Conservation (phyloP, 1,284 basidiomycete genomes). For the Fomitopsis pinicola region DNA sequence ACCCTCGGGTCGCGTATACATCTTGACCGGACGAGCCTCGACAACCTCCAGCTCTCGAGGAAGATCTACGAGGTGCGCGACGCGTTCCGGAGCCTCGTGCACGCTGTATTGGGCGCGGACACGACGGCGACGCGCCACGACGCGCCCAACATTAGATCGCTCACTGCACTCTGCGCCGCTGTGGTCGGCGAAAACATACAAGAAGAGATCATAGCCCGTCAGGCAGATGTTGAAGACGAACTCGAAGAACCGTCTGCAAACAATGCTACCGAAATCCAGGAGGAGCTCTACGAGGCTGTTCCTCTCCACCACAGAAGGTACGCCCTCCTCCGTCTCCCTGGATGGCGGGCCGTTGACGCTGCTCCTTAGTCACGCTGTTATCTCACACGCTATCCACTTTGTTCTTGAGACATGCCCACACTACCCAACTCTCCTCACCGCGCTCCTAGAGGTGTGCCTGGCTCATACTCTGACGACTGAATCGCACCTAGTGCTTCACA, state of each 20-base stretch:
- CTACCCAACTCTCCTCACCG: constrained; percentile 41
- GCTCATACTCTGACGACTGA: constrained; percentile 36
- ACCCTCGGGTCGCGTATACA: constrained; percentile 30
- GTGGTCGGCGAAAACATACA: constrained; percentile 44
- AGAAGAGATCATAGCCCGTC: constrained; percentile 24
- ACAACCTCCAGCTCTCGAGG: constrained; percentile 39
- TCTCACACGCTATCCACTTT: constrained; percentile 47
- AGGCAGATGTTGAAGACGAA: constrained; percentile 20
- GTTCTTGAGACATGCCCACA: constrained; percentile 40
- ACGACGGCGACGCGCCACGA: background rate
- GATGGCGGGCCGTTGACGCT: background rate
- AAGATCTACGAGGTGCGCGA: constrained; percentile 49
- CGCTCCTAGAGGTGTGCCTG: constrained; percentile 45
- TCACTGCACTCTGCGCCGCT: constrained; percentile 46
- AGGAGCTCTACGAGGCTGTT: constrained; percentile 46
- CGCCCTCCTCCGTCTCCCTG: constrained; percentile 6
- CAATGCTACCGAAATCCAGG: constrained; percentile 28
- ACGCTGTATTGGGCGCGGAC: constrained; percentile 24
- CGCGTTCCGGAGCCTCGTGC: constrained; percentile 46
- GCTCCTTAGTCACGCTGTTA: constrained; percentile 37
- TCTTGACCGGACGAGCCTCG: constrained; percentile 31
- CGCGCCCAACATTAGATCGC: constrained; percentile 16
- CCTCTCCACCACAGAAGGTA: constrained; percentile 47
- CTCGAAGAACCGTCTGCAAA: constrained; percentile 23
- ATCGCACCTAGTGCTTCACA: constrained; percentile 37